Base-by-base conservation (phyloP, 2,329 filamentous ascomycete genomes). In the Sordariomycetes sp. region DNA sequence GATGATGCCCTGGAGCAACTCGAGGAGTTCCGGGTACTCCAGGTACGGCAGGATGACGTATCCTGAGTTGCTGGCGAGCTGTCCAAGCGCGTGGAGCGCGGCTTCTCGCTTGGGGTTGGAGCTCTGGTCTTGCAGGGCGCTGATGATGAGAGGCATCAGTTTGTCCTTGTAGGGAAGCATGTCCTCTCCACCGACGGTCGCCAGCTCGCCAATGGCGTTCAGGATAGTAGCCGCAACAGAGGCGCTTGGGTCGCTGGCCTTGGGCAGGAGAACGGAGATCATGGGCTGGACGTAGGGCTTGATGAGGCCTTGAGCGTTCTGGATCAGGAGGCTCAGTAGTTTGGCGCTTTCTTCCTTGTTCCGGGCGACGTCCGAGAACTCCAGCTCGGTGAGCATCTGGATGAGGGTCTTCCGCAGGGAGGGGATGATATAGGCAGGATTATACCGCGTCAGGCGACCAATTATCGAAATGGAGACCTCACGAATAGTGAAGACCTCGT, bases 261-360 rank as follows among this genome's bases (percentile, higher is more conserved):
- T 97, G 1, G 94, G 94, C 2, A 99, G 76, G n/a, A 99, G 80
- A 1, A 97, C 91, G 14, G 88, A 88, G 58, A 97, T 89, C 82
- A 99, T 97, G 1, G 94, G 91, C 66, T 97, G 91, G 53, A 99
- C 94, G 66, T 97, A 97, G 3, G 94, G 93, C 70, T 93, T 93
- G 69, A 99, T 96, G 14, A 99, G 80, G 58, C 87, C 88, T 60
- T 95, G 93, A 0, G 94, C 93, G 67, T 97, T 95, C 62, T 91
- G 88, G 8, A 97, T 93, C 46, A 99, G 83, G 59, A 97, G 82
- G 64, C 92, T 96, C 62, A 99, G 87, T 3, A 99, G 78, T 68
- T 91, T 92, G 11, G 94, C 92, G 65, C 92, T 97, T 70, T 99
- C 94, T 72, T 97, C 93, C 71, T 97, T 97, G 72, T 93, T 96